Evolutionary conservation across 768 basidiomycete species (phyloP), one percentile per base, ranked within the genome.

Genomic region (Tylopilus rubrobrunneus): DNA sequence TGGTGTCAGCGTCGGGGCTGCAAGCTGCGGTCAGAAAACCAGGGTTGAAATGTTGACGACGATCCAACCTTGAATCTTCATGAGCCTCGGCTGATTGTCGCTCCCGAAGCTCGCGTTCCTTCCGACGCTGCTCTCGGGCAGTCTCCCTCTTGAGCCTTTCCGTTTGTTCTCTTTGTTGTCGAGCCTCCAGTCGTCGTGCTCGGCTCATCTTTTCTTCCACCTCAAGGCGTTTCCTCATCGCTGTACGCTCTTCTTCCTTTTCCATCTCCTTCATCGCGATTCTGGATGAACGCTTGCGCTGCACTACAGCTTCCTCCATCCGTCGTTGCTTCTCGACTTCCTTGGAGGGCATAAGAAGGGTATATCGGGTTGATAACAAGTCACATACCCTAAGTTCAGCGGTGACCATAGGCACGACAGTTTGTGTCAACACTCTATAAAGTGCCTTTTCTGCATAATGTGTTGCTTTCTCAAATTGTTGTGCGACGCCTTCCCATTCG

Each of bases 211-310:
- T 87, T 66, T 87, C 86, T 21, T 80, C 78, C 42, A 84, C 86
- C 54, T 92, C 89, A 3, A 74, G 79, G 56, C 79, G 81, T 61
- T 74, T 79, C 54, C 76, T 73, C n/a, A 82, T 81, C 8, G 80
- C 78, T 25, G 81, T 69, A 34, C 81, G 76, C 21, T 85, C 84
- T 57, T 87, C 83, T 67, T 93, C 88, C 59, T 82, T 83, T 68
- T 90, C 91, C 34, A 74, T 81, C 67, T 96, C 93, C 60, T 83
- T 86, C 37, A 85, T 72, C 4, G 91, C 89, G 53, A 97, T 84
- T 31, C 95, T 87, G 17, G 91, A 91, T 0, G 93, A 96, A 23
- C 94, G 86, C 68, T 98, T 97, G 55, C 94, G 84, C 55, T 90
- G 88, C 25, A 83, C 80, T 12, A 94, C 72, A 2, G 89, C 88